Evolutionary conservation across 768 basidiomycete species (phyloP), one percentile per base, ranked within the genome.

Genomic region (Lactarius deliciosus): DNA sequence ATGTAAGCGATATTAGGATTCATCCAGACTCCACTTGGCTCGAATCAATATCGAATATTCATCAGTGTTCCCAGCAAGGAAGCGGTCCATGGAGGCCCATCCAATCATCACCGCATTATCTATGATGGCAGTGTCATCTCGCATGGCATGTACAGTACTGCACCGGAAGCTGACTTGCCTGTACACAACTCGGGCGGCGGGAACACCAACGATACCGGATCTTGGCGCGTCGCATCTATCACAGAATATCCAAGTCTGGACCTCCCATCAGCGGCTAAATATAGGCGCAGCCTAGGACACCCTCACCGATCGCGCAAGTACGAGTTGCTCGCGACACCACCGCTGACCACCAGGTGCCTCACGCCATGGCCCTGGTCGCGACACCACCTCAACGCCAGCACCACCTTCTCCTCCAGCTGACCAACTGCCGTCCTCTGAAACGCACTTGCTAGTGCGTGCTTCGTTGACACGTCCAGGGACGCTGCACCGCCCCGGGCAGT

Each of bases 31-130:
- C 96, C 96, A 98, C 74, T 88, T 89, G 18, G 91, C 78, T 38
- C 81, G 78, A 8, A 89, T 77, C 25, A 82, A 82, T 16, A 90
- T 80, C 28, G 81, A 79, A 69, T 88, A 92, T 9, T 82, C 79
- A 71, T 89, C 89, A 54, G 81, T 77, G 64, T 89, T 86, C 4
- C 79, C 79, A 0, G 78, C 78, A 30, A 89, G 80, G 68, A 97
- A 91, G 15, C 94, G 85, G 71, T 88, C 78, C 83, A 96, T 89
- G 0, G 92, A 88, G 4, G 95, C 91, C 91, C 90, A 96, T 2
- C 85, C 96, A 70, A 98, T 92, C 96, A 98, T 98, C 10, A 86
- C 96, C 0, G 96, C 96, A 75, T 98, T 98, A 72, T 98, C 96
- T 96, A 69, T 36, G 36, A 69, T 36, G 11, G 0, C 25, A 32